Evolutionary conservation across 805 yeast genomes (phyloP), one percentile per base, ranked within the genome.

Genomic region (Suhomyces faveliae): DNA sequence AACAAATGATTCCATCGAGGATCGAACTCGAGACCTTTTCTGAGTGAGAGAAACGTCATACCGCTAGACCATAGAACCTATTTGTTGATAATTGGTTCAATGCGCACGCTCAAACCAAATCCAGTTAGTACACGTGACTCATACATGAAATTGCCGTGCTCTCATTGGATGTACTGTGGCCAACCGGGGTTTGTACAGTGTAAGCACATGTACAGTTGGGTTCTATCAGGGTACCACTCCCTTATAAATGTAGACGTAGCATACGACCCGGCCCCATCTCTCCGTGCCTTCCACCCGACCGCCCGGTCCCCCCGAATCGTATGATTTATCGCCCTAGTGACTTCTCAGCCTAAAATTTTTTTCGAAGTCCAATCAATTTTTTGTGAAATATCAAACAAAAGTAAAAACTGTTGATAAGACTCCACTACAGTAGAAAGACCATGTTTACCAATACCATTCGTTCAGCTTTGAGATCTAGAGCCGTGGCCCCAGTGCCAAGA

Each of bases 391-490:
- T 29, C 44, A 20, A 25, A 29, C 44, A 42, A 15, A 42, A 42
- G 35, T 42, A 19, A 15, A 22, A 39, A 39, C 20, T 15, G 48
- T 44, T 44, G 44, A 20, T 37, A 43, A 45, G 43, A 33, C 42
- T 40, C 9, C 9, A 25, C 25, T 15, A 21, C 15, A 37, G 5
- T n/a, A 37, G 40, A 37, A 20, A 21, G 25, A 37, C 44, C 35
- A 73, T 72, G 77, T 56, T 71, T 51, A 55, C 75, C 49, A 58
- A 74, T 33, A 54, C 72, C 47, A 54, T 72, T 59, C 77, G 78
- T 69, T 64, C 73, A 49, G 69, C 72, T 53, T 61, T 71, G 53
- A 72, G 71, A 60, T 57, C 70, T 43, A 66, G 69, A 62, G 63
- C 58, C 42, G 54, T 56, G 42, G 59, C 57, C 24, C 57, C 58